Evolutionary conservation across 176 grass and related monocot species (phyloP).

Genomic region (Echinochloa phyllopogon): DNA sequence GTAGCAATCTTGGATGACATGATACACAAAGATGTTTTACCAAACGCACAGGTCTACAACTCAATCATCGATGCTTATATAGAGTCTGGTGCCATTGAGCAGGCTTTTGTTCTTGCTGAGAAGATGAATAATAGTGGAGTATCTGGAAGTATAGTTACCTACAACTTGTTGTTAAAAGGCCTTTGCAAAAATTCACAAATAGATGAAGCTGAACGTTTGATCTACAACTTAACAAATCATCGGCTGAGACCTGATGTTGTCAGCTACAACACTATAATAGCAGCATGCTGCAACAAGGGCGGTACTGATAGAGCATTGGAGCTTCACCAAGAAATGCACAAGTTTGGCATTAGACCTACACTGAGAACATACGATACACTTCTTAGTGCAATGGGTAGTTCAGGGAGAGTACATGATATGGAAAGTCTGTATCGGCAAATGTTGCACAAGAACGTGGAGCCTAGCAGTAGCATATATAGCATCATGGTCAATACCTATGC

Average conservation of each 20-base stretch:
- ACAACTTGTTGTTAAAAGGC: conserved; percentile 70
- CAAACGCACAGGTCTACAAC: conserved; percentile 65
- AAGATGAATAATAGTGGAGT: conserved; percentile 62
- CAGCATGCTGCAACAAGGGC: conserved; percentile 56
- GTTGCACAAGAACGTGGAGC: conserved; percentile 57
- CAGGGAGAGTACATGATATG: conserved; percentile 55
- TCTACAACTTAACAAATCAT: conserved; percentile 45
- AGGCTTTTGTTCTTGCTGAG: conserved; percentile 43
- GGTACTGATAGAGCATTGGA: conserved; percentile 58
- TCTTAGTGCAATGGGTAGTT: conserved; percentile 46
- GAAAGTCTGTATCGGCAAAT: conserved; percentile 58
- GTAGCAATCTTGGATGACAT: conserved; percentile 68
- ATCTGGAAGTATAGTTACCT: conserved; percentile 65
- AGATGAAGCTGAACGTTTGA: conserved; percentile 60
- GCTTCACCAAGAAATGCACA: conserved; percentile 55
- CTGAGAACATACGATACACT: conserved; percentile 50
- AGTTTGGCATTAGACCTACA: conserved; percentile 52
- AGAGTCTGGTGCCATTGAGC: conserved; percentile 41
- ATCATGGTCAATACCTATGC: conserved; percentile 48
- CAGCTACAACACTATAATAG: conserved; percentile 67
- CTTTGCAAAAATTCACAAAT: conserved; percentile 50
- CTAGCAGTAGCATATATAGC: conserved; percentile 49
- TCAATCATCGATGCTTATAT: conserved; percentile 63
- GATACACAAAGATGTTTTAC: conserved; percentile 60
- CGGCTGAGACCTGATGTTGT: conserved; percentile 56